Evolutionary conservation across 331 rosid species (phyloP), one percentile per base, ranked within the genome.

Genomic region (Phaseolus coccineus): DNA sequence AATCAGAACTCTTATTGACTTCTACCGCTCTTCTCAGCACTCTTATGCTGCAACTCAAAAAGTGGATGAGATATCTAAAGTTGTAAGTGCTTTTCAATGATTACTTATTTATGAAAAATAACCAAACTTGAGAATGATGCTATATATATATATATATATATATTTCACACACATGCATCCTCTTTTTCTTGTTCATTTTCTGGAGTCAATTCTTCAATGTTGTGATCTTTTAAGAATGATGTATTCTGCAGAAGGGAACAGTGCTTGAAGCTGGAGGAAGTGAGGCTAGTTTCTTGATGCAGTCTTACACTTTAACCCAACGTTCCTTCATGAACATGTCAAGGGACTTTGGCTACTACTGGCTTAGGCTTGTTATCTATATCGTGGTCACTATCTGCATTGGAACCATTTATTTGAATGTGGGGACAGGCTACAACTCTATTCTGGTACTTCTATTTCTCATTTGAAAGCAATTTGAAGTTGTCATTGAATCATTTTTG

Each of bases 361-460:
- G 98, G 99, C 99, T 96, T 74, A 88, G 99, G 89, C 99, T 96
- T 48, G 91, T 91, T 37, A 96, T 96, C 83, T 96, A 96, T 84
- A 81, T 96, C 73, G 92, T 96, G 0, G 99, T 96, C 81, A 93
- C 97, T 42, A 1, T 93, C 53, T 93, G 98, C 86, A 93, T 93
- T 16, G 98, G 98, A 76, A 84, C 96, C 73, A 95, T 95, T 87
- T 91, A 95, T 55, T 76, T 95, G 82, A 87, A 95, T 46, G 90
- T 95, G 5, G 99, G 99, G 30, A 95, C 99, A 0, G 82, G 97
- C 78, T 93, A 93, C 85, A 87, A 83, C 81, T 91, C 99, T 11
- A 95, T 95, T 85, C 89, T 95, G 99, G 99, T 95, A 87, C 30
- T 1, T 48, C 3, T 27, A 35, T 59, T 59, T 59, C 4, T 64